Base-by-base conservation (phyloP, 23 red algal genomes). In the Cyanidiococcus yangmingshanensis region DNA sequence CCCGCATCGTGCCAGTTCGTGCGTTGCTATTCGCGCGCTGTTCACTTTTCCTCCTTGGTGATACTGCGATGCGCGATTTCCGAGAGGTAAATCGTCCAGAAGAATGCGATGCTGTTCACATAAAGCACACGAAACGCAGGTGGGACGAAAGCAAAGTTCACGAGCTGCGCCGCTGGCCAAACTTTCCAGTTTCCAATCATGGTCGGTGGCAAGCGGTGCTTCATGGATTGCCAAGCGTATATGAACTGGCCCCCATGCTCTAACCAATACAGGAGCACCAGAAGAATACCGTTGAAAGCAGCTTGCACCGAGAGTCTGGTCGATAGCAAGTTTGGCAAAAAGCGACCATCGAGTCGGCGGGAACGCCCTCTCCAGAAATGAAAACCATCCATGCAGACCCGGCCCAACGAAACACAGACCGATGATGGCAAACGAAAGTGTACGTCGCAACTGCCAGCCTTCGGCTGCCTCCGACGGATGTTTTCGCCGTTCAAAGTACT, bases 141-240 rank as follows among this genome's bases (percentile, higher is more conserved):
- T 41, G 78, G 78, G 18, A 81, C 59, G 58, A 81, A 30, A 0
- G 78, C 59, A 81, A 81, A 81, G 40, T 67, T 81, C 3, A 81
- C 68, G n/a, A 67, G 68, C 32, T 81, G 78, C 0, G 68, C 78
- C 36, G 68, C 37, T 26, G 78, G 78, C 78, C 78, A 81, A 39
- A 81, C 78, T 40, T 58, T 40, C 78, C 78, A 81, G 38, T 81
- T 81, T 50, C 58, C 78, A 16, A 58, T 25, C 78, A 81, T 40
- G 0, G 78, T 81, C n/a, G 39, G 78, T 71, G 37, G 39, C 21
- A 81, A 50, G 21, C 68, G 59, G 2, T 40, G 78, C 16, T 58
- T 24, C 63, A 35, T 35, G 3, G 32, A 35, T 7, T 35, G 63
- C 63, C 7, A 81, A 1, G 36, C 51, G 37, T 26, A 38, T 30